Base-by-base conservation (phyloP, 768 basidiomycete species). In the Trametes villosa region DNA sequence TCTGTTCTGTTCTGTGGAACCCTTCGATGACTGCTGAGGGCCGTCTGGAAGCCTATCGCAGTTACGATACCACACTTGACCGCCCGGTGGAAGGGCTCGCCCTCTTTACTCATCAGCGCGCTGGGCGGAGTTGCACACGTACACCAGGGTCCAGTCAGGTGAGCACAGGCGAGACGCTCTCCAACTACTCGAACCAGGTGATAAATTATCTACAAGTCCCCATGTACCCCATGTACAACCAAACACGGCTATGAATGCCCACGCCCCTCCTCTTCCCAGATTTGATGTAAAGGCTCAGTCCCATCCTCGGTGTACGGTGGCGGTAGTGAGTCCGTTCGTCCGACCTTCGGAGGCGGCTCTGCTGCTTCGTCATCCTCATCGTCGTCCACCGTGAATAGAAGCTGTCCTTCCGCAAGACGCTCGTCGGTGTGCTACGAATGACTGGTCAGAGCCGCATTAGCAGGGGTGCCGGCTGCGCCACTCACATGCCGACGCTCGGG, bases 321-420 rank as follows among this genome's bases (percentile, higher is more conserved):
- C 12, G 62, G 62, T 15, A 59, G 4, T 4, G 56, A 53, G 6
- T 54, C 48, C 8, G 46, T 15, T 27, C 50, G 52, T 7, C 17
- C 22, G 2, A 11, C 42, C n/a, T 54, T 49, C 4, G 24, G n/a
- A 18, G 34, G 29, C 6, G n/a, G n/a, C 17, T 53, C 51, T 3
- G 22, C 31, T 9, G 47, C 30, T 27, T 46, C 57, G 6, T 49
- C 41, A 7, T 38, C 52, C 17, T 54, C 62, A 0, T 63, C 62
- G 15, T 63, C 62, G 1, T 48, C 62, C 13, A 63, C 57, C 12
- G 55, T 41, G 48, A 63, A 63, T 4, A 63, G 48, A 12, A 63
- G 27, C 34, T 58, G 26, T 8, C 26, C n/a, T 9, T 50, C 20
- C n/a, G 53, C 15, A 26, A 33, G 53, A 4, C 17, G 24, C 9